These are phyloP conservation scores for Rubus idaeus DNA, from an alignment of 306 rosid genomes.

Conservation along the genomic window DNA sequence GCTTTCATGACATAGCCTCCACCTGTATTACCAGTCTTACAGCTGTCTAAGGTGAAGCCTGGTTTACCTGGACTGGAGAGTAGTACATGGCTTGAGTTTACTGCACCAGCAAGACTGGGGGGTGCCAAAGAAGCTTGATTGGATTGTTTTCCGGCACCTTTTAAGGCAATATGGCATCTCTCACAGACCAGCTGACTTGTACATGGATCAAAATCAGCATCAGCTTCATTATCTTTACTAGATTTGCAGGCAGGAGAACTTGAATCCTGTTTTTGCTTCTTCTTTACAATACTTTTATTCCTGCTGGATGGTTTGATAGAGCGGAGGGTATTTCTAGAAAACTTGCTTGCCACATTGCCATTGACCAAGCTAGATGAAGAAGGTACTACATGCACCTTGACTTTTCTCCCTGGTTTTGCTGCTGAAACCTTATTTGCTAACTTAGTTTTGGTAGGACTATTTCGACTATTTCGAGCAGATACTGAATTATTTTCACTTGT, in stretches of 20 bases:
- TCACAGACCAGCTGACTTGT: constrained; percentile 63
- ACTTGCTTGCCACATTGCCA: constrained; percentile 54
- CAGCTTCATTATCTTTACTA: constrained; percentile 40
- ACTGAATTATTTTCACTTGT: constrained; percentile 36
- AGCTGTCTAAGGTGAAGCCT: constrained; percentile 35
- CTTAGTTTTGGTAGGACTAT: constrained; percentile 46
- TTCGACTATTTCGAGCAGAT: constrained; percentile 39
- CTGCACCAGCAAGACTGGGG: constrained; percentile 36
- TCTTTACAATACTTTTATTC: constrained; percentile 66
- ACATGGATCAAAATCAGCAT: constrained; percentile 42
- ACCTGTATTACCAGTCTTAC: constrained; percentile 32
- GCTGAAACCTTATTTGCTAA: constrained; percentile 44
- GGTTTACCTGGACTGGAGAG: constrained; percentile 41
- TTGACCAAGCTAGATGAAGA: constrained; percentile 54
- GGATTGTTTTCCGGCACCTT: constrained; percentile 41
- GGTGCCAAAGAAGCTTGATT: constrained; percentile 34
- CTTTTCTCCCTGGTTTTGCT: constrained; percentile 54
- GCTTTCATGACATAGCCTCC: constrained; percentile 39
- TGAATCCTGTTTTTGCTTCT: constrained; percentile 62
- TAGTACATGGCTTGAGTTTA: constrained; percentile 34
- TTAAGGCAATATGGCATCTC: constrained; percentile 72
- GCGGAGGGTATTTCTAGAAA: constrained; percentile 52
- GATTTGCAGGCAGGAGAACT: constrained; percentile 43
- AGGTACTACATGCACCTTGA: constrained; percentile 56
- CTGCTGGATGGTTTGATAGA: constrained; percentile 60